Evolutionary conservation across 257 asterid species (phyloP), one percentile per base, ranked within the genome.

Genomic region (Paulownia fortunei): DNA sequence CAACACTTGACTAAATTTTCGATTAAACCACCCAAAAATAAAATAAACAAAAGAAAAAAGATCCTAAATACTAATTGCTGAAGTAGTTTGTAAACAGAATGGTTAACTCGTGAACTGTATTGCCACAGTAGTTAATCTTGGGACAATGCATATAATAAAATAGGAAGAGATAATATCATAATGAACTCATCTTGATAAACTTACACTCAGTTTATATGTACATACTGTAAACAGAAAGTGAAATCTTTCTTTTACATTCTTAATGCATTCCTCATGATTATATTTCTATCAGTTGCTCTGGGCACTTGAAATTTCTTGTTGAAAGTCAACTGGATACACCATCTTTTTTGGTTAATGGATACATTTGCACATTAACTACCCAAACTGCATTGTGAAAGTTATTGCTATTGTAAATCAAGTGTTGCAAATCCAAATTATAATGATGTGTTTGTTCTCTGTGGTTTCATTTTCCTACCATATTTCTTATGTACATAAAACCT

Each of bases 381-480:
- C 60, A 32, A 49, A 62, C 51, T 52, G 63, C 70, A 54, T 65
- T 26, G 8, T 13, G 56, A 23, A 75, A 63, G 36, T 64, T 44
- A 55, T 71, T 78, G 24, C 67, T 59, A 5, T 58, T 13, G 6
- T 18, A 46, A 12, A 52, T 64, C 26, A 44, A 19, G 47, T 21
- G 36, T 10, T 54, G 71, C 74, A 58, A 6, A 37, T 47, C 55
- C 41, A 54, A 81, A 36, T 69, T 71, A 23, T 8, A 55, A 7
- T n/a, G 16, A 56, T 21, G 44, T 72, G 27, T 75, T 69, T 82
- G 60, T 63, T 44, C 76, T 70, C n/a, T 61, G 54, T 55, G 65
- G 76, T 62, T 70, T 27, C 64, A 16, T 47, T 56, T 79, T 15
- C 44, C 34, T 24, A 10, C 19, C 8, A 26, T 54, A 65, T 72